Conservation (phyloP, 129 eudicot species). For the Erigeron canadensis region DNA sequence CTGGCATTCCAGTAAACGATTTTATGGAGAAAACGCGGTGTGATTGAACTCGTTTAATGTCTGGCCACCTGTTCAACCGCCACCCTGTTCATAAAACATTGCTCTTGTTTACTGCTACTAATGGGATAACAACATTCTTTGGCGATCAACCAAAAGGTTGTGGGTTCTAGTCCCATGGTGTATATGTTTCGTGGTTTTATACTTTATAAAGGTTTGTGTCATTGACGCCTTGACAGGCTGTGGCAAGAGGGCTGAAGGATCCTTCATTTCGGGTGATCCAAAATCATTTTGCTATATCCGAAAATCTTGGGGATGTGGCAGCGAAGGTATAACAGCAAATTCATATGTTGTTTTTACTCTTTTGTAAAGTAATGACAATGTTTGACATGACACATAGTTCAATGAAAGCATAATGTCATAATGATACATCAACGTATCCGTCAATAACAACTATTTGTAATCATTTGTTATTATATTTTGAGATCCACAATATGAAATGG, state of each 20-base stretch:
- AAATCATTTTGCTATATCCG: conserved; percentile 84
- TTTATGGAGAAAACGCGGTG: too few species aligned
- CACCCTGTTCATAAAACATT: too few species aligned
- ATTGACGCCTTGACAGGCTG: conserved; percentile 59
- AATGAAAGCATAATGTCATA: background rate
- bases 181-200: background rate
- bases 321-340: conserved; percentile 69
- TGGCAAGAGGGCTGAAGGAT: conserved; percentile 97
- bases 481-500: too few species aligned
- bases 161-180: background rate
- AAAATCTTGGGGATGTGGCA: conserved; percentile 93
- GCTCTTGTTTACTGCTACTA: too few species aligned
- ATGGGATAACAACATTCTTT: too few species aligned
- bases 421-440: background rate
- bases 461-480: too few species aligned
- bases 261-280: conserved; percentile 97
- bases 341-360: conserved; percentile 4
- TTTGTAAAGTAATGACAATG: background rate
- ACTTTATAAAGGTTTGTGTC: background rate
- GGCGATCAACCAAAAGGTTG: too few species aligned
- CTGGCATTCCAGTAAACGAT: too few species aligned
- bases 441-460: background rate
- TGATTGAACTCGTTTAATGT: too few species aligned
- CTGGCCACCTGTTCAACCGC: too few species aligned
- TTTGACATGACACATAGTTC: background rate